phyloP scores from a whole-genome alignment of 192 early-diverging fungal species.

The Backusella psychrophila region DNA sequence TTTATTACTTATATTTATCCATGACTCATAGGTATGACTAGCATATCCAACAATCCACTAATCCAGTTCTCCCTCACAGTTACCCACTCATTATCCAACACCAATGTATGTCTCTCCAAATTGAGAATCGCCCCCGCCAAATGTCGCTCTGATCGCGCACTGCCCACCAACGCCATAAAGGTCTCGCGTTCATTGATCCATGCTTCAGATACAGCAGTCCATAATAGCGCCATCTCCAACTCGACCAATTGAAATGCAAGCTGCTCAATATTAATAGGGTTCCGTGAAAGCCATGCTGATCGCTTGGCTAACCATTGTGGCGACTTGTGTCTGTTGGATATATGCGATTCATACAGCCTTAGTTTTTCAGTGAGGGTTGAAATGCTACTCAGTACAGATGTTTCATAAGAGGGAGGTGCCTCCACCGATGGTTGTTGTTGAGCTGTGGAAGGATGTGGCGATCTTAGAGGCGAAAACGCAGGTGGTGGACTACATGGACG shows the following conservation, averaged over 20 bases:
- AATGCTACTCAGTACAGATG: slow-evolving; percentile 26
- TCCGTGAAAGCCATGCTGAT: slow-evolving; percentile 18
- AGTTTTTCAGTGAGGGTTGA: slow-evolving; percentile 18
- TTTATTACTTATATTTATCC: background rate
- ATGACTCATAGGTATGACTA: slow-evolving; percentile 19
- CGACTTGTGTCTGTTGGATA: slow-evolving; percentile 32
- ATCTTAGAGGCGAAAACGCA: slow-evolving; percentile 5
- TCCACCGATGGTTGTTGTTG: background rate
- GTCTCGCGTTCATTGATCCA: slow-evolving; percentile 38
- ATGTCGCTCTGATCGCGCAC: slow-evolving; percentile 30
- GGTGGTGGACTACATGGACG: slow-evolving; percentile 8
- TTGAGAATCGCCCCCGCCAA: slow-evolving; percentile 35
- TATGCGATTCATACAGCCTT: slow-evolving; percentile 27
- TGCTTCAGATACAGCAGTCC: slow-evolving; percentile 31
- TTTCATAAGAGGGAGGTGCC: slow-evolving; percentile 35
- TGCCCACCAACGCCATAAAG: slow-evolving; percentile 33
- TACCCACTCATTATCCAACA: slow-evolving; percentile 30
- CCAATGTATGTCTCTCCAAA: slow-evolving; percentile 33
- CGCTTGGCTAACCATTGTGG: slow-evolving; percentile 32
- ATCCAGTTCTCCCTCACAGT: slow-evolving; percentile 23
- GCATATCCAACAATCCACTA: slow-evolving; percentile 32
- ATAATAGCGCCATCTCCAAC: slow-evolving; percentile 36
- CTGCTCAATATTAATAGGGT: slow-evolving; percentile 31
- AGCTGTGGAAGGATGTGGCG: background rate
- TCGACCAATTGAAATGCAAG: slow-evolving; percentile 35